These are phyloP conservation scores for Saccharum officinarum DNA, from an alignment of 176 grass and related monocot genomes.

Conservation along the genomic window DNA sequence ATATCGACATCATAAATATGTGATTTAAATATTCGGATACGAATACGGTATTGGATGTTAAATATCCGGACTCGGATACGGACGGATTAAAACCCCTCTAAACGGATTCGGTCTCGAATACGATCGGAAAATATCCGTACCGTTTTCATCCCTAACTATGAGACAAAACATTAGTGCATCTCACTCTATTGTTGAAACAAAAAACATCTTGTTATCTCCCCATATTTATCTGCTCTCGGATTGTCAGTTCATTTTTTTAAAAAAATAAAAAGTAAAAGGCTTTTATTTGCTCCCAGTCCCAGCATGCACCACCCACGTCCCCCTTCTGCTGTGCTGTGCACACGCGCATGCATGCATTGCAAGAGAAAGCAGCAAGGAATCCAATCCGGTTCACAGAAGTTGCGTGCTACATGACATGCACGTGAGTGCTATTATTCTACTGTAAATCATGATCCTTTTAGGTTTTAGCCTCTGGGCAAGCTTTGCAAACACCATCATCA, in stretches of 20 bases:
- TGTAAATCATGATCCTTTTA: neutral
- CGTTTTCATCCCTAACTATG: too few species aligned
- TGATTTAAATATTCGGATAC: too few species aligned
- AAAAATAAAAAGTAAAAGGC: neutral
- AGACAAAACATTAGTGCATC: too few species aligned
- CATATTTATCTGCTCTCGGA: neutral
- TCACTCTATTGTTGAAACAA: too few species aligned
- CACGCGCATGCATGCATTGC: neutral
- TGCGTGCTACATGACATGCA: constrained; percentile 5
- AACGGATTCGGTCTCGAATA: too few species aligned
- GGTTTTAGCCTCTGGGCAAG: neutral
- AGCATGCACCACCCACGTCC: neutral
- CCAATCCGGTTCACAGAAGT: neutral
- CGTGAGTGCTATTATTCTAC: neutral
- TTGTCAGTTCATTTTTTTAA: neutral
- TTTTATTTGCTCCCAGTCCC: neutral
- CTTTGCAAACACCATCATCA: neutral
- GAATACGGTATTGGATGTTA: too few species aligned
- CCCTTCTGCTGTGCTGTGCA: too few species aligned
- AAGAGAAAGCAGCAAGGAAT: constrained; percentile 5
- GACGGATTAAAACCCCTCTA: too few species aligned
- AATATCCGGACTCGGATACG: too few species aligned
- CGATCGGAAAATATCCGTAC: too few species aligned
- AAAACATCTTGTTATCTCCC: neutral
- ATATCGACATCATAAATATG: too few species aligned